A percentile compares a stretch with the other conserved stretches of the same genome.
These are phyloP conservation scores for Begonia loranthoides DNA, from an alignment of 306 rosid genomes.

Conservation along the genomic window DNA sequence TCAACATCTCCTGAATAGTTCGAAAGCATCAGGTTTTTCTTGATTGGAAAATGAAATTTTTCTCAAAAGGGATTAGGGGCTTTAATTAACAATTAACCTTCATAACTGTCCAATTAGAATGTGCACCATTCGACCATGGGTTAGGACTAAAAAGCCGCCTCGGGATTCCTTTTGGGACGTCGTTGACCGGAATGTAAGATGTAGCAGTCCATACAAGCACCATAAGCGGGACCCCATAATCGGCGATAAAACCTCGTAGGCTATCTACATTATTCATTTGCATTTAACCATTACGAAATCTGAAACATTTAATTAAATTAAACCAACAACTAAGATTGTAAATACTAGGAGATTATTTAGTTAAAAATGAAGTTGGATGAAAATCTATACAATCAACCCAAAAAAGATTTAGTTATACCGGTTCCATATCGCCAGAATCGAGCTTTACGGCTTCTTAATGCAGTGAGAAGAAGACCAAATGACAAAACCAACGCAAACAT, in stretches of 20 bases:
- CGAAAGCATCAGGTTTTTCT: slow-evolving; percentile 18
- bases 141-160: slow-evolving; percentile 93
- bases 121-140: slow-evolving; percentile 94
- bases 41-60: too few species aligned
- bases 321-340: too few species aligned
- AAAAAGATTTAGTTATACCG: slow-evolving; percentile 25
- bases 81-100: slow-evolving; percentile 20
- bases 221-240: slow-evolving; percentile 95
- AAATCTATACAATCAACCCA: too few species aligned
- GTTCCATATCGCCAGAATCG: slow-evolving; percentile 96
- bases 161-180: slow-evolving; percentile 82
- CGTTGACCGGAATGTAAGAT: slow-evolving; percentile 73
- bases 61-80: background rate
- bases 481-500: slow-evolving; percentile 92
- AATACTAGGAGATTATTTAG: too few species aligned
- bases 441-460: slow-evolving; percentile 80
- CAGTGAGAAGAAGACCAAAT: slow-evolving; percentile 80
- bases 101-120: slow-evolving; percentile 89
- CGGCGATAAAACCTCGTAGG: slow-evolving; percentile 73
- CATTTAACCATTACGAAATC: too few species aligned
- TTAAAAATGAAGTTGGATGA: too few species aligned
- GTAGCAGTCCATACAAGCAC: slow-evolving; percentile 77
- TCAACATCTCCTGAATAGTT: slow-evolving; percentile 73
- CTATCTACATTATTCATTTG: slow-evolving; percentile 30
- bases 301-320: too few species aligned